These are phyloP conservation scores for Graphium sp. DNA, from an alignment of 2,329 filamentous ascomycete genomes.

Conservation along the genomic window DNA sequence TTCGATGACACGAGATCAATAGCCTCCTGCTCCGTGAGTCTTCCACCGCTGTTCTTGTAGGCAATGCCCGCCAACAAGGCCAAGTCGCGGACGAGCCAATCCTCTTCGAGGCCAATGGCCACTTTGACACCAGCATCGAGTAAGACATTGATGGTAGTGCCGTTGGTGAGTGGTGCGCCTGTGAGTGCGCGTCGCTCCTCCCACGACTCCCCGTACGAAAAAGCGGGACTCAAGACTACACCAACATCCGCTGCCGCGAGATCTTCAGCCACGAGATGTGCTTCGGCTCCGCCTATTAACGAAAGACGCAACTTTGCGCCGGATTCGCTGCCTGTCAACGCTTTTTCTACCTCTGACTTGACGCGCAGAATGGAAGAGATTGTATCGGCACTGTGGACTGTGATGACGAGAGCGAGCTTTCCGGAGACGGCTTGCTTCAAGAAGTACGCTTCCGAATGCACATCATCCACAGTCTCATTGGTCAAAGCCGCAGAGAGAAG, in stretches of 20 bases:
- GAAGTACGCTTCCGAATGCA: conserved; percentile 30
- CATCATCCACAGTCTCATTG: conserved; percentile 17
- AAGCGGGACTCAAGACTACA: conserved; percentile 42
- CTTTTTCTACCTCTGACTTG: conserved; percentile 35
- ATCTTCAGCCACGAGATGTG: conserved; percentile 39
- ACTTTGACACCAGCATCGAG: conserved; percentile 39
- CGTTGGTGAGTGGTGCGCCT: conserved; percentile 49
- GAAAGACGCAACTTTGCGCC: conserved; percentile 26
- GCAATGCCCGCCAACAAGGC: conserved; percentile 43
- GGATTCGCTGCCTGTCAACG: neutral
- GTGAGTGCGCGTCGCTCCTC: conserved; percentile 44
- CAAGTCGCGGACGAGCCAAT: conserved; percentile 45
- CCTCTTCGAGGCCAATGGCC: conserved; percentile 42
- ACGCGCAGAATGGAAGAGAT: conserved; percentile 42
- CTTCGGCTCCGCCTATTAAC: conserved; percentile 46
- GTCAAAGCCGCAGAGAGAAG: conserved; percentile 27
- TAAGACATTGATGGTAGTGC: conserved; percentile 40
- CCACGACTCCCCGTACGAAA: conserved; percentile 37
- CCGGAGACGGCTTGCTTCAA: conserved; percentile 36
- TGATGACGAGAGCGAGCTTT: conserved; percentile 35
- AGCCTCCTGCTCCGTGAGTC: conserved; percentile 34
- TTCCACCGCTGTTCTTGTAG: conserved; percentile 31
- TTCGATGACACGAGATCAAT: conserved; percentile 39
- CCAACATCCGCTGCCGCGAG: conserved; percentile 38
- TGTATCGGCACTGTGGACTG: conserved; percentile 43